Evolutionary conservation across 2,329 filamentous ascomycete species (phyloP).

Genomic region (Cladophialophora bantiana): DNA sequence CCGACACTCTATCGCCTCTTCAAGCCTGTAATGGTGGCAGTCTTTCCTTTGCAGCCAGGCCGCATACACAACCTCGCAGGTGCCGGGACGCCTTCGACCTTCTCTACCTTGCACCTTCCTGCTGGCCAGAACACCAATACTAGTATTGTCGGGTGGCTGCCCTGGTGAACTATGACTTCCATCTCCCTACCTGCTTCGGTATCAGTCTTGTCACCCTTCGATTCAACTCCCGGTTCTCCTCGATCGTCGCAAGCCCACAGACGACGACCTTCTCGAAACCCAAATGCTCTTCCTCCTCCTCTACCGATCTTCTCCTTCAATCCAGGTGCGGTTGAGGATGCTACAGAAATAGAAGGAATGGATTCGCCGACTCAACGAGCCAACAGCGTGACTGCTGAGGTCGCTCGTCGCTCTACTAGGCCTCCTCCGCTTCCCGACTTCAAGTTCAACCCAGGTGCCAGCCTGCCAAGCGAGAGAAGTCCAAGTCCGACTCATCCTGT

Average conservation of each 20-base stretch:
- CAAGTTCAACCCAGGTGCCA: conserved; percentile 42
- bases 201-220: conserved; percentile 30
- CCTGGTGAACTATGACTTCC: conserved; percentile 59
- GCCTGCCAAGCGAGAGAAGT: conserved; percentile 32
- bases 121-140: conserved; percentile 33
- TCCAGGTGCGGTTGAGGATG: conserved; percentile 31
- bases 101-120: conserved; percentile 30
- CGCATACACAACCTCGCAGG: conserved; percentile 25
- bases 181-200: conserved; percentile 35
- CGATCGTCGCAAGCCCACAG: conserved; percentile 33
- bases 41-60: conserved; percentile 26
- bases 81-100: conserved; percentile 34
- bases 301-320: conserved; percentile 40
- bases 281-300: conserved; percentile 34
- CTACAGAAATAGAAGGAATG: conserved; percentile 13
- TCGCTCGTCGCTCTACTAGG: conserved; percentile 23
- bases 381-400: conserved; percentile 22
- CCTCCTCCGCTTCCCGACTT: conserved; percentile 39
- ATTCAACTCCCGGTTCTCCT: conserved; percentile 23
- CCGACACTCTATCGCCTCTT: conserved; percentile 19
- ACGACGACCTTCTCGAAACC: conserved; percentile 36
- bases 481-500: conserved; percentile 41
- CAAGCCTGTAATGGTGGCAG: conserved; percentile 35
- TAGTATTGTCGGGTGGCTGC: conserved; percentile 44
- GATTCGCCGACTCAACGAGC: conserved; percentile 9